Percentiles rank a stretch among this genome's conserved stretches.
Conservation (phyloP, 106 monocot genomes). For the Acorus gramineus region DNA sequence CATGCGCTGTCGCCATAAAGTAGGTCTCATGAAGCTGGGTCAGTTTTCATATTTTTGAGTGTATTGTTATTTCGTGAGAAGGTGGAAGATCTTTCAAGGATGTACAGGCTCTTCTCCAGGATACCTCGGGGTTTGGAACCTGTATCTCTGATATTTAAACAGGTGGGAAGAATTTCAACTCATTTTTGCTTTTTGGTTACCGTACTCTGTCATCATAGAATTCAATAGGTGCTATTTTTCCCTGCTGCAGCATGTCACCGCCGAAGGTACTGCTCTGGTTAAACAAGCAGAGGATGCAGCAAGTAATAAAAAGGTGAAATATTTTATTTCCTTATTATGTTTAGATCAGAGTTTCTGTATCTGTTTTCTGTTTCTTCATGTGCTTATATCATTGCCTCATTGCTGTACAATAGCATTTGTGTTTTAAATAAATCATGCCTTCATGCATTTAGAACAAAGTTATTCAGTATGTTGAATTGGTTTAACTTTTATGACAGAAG, state of each 20-base stretch:
- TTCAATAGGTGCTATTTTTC: not conserved
- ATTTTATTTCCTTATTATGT: no score
- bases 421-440: no score
- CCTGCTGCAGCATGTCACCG: not conserved
- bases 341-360: no score
- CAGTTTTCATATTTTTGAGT: not conserved
- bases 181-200: not conserved
- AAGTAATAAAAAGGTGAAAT: slow-evolving; percentile 16
- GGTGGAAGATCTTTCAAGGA: slow-evolving; percentile 33
- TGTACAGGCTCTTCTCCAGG: slow-evolving; percentile 25
- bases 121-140: slow-evolving; percentile 27
- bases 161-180: slow-evolving; percentile 1
- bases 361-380: no score
- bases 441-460: no score
- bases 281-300: not conserved
- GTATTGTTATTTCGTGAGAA: not conserved
- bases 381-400: no score
- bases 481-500: no score
- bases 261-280: no score
- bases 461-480: no score
- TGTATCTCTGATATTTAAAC: slow-evolving; percentile 27
- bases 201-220: not conserved
- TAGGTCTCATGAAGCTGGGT: not conserved
- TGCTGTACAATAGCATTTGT: no score
- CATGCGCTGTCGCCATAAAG: not conserved